Conservation (phyloP, 768 basidiomycete species). For the Leccinum subgranulosum region DNA sequence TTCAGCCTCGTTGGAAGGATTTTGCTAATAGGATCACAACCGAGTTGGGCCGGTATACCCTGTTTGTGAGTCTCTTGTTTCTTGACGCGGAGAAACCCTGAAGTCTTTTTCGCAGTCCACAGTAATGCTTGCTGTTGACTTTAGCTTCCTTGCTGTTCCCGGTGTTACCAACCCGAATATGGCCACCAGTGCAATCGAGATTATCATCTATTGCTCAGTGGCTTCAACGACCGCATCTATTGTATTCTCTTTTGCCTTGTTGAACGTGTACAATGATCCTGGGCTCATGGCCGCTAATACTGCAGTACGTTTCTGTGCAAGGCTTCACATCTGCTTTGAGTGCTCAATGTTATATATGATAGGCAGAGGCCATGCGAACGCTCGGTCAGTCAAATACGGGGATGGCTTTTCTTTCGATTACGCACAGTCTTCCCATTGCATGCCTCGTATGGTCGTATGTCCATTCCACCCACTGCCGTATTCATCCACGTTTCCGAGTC, state of each 20-base stretch:
- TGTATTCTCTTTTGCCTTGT: constrained; percentile 7
- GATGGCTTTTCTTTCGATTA: constrained; percentile 10
- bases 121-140: constrained; percentile 16
- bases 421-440: constrained; percentile 14
- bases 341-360: background rate
- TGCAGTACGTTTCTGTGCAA: constrained; percentile 5
- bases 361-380: constrained; percentile 4
- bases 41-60: constrained; percentile 11
- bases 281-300: background rate
- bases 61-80: constrained; percentile 5
- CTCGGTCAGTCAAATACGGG: constrained; percentile 2
- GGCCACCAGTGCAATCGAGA: background rate
- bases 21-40: constrained; percentile 5
- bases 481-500: background rate
- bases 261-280: constrained; percentile 12
- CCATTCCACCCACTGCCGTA: background rate
- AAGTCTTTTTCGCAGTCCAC: constrained; percentile 8
- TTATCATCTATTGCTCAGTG: constrained; percentile 13
- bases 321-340: no score
- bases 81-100: background rate
- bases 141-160: constrained; percentile 16
- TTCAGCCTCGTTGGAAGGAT: constrained; percentile 12
- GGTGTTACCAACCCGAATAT: background rate
- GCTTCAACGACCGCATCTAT: constrained; percentile 11
- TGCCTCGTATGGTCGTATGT: constrained; percentile 17